Evolutionary conservation across 176 grass and related monocot genomes (phyloP).

Genomic region (Alloteropsis semialata): DNA sequence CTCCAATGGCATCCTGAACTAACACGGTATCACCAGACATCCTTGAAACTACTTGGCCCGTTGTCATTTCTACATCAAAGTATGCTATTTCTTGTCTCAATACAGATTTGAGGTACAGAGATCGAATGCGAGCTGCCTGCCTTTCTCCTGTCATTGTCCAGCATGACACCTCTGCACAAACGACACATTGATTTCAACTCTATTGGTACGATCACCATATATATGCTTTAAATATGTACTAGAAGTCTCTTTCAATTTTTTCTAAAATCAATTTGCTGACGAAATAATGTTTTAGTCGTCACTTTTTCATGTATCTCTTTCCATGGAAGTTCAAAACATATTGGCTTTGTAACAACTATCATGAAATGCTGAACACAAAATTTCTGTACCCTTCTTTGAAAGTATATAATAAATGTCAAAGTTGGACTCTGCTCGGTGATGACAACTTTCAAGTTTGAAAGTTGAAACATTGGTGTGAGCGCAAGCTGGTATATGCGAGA

Average conservation of each 20-base stretch:
- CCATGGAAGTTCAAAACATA: background rate
- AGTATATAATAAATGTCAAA: background rate
- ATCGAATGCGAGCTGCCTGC: conserved; percentile 59
- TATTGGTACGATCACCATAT: background rate
- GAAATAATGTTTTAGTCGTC: background rate
- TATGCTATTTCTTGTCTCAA: conserved; percentile 75
- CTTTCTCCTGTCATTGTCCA: conserved; percentile 84
- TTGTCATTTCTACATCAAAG: conserved; percentile 74
- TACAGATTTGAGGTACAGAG: conserved; percentile 71
- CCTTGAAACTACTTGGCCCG: conserved; percentile 48
- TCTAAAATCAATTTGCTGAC: background rate
- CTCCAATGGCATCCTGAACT: conserved; percentile 77
- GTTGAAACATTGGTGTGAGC: background rate
- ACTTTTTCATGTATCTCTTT: background rate
- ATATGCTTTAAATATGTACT: background rate
- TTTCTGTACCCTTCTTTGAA: background rate
- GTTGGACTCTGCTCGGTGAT: background rate
- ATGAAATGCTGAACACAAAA: background rate
- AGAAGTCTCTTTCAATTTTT: background rate
- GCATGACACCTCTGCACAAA: conserved; percentile 67
- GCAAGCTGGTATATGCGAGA: background rate
- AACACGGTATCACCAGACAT: conserved; percentile 67
- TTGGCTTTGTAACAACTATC: background rate
- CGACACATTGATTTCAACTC: background rate
- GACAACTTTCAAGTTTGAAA: background rate